phyloP scores from a whole-genome alignment of 2,329 filamentous ascomycete genomes.

The Exserohilum turcica region DNA sequence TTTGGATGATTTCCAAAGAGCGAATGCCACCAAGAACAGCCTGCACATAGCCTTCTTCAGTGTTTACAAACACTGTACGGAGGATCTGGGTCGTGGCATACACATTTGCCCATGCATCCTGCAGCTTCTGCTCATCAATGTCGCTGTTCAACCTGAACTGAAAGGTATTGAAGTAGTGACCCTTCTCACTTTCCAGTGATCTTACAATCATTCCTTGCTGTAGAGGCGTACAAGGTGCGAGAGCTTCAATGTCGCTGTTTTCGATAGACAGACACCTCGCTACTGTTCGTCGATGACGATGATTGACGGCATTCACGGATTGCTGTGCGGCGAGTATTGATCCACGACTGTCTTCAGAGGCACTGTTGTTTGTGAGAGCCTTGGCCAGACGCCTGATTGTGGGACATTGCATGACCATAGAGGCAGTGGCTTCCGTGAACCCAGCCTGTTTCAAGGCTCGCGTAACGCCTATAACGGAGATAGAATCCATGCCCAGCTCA shows the following conservation, averaged over 20 bases:
- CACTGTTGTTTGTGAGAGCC: constrained; percentile 28
- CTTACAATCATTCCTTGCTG: constrained; percentile 85
- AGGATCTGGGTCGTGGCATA: constrained; percentile 65
- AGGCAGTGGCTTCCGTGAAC: constrained; percentile 64
- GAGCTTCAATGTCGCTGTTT: constrained; percentile 66
- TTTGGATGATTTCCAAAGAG: constrained; percentile 19
- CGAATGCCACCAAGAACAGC: constrained; percentile 60
- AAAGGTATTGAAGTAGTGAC: constrained; percentile 80
- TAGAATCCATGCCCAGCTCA: constrained; percentile 85
- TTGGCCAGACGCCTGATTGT: constrained; percentile 50
- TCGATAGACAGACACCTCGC: constrained; percentile 60
- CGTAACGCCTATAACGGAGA: constrained; percentile 76
- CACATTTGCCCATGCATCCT: constrained; percentile 62
- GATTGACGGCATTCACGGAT: constrained; percentile 65
- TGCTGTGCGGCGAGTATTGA: constrained; percentile 61
- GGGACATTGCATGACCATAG: constrained; percentile 67
- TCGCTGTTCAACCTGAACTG: constrained; percentile 58
- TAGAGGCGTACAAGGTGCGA: constrained; percentile 82
- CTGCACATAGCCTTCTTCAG: constrained; percentile 77
- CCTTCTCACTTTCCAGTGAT: constrained; percentile 61
- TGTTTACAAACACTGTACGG: constrained; percentile 73
- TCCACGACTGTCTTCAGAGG: constrained; percentile 14
- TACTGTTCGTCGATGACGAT: constrained; percentile 62
- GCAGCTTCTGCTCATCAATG: constrained; percentile 57
- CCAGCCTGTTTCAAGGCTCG: constrained; percentile 67